Percentiles rank a stretch among this genome's conserved stretches.
phyloP scores from a whole-genome alignment of 352 stramenopile genomes.

The Peronospora destructor region DNA sequence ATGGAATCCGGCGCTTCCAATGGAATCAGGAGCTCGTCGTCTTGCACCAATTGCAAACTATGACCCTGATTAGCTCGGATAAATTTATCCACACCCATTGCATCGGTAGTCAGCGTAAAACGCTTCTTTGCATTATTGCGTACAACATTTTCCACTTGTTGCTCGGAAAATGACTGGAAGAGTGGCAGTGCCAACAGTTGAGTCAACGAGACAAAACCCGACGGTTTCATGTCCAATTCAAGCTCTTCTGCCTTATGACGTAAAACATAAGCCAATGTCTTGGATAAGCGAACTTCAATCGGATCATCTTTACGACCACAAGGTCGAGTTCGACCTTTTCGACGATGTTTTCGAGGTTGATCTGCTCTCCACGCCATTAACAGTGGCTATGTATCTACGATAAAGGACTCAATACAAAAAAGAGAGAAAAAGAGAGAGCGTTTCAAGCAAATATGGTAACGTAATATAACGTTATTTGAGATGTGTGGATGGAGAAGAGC shows the following conservation, averaged over 20 bases:
- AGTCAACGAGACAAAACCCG: slow-evolving; percentile 52
- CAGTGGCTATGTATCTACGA: background rate
- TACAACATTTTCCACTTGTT: slow-evolving; percentile 63
- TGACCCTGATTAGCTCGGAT: slow-evolving; percentile 84
- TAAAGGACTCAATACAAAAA: too few relatives aligned
- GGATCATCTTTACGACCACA: slow-evolving; percentile 31
- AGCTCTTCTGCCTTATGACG: slow-evolving; percentile 68
- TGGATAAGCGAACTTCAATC: slow-evolving; percentile 64
- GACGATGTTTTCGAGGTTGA: slow-evolving; percentile 10
- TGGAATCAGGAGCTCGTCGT: slow-evolving; percentile 64
- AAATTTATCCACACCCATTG: slow-evolving; percentile 33
- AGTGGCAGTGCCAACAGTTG: slow-evolving; percentile 48
- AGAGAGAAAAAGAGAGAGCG: too few relatives aligned
- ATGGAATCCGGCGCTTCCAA: slow-evolving; percentile 43
- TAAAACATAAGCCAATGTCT: slow-evolving; percentile 68
- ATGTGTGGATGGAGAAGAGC: too few relatives aligned
- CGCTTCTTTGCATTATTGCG: slow-evolving; percentile 66
- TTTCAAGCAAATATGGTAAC: too few relatives aligned
- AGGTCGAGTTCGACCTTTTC: slow-evolving; percentile 18
- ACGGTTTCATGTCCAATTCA: slow-evolving; percentile 57
- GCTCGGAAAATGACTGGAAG: slow-evolving; percentile 44
- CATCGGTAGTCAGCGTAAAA: slow-evolving; percentile 60
- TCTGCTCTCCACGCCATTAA: slow-evolving; percentile 10
- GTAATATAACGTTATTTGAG: too few relatives aligned
- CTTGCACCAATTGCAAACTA: slow-evolving; percentile 52